Percentiles rank a stretch among this genome's conserved stretches.
Evolutionary conservation across 208 protist species (phyloP).

Genomic region (Trypanosoma congolense): DNA sequence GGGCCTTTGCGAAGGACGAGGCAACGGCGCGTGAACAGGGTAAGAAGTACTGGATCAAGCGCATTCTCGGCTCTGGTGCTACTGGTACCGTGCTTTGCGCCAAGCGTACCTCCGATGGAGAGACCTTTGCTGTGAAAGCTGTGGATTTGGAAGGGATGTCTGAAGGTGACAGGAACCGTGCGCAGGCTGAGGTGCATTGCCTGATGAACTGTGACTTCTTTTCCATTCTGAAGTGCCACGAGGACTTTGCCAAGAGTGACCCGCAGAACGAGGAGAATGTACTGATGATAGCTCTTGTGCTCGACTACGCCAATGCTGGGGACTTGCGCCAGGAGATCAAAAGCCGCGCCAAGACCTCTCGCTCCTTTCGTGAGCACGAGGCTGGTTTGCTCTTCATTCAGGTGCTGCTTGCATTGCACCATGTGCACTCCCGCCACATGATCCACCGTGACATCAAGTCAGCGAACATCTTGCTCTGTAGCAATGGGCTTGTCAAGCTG

Average conservation of each 20-base stretch:
- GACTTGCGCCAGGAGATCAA: slow-evolving; percentile 62
- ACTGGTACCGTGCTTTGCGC: slow-evolving; percentile 13
- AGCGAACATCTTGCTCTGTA: slow-evolving; percentile 78
- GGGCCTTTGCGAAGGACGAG: slow-evolving; percentile 65
- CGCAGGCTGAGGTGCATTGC: slow-evolving; percentile 61
- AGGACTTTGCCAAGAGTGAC: slow-evolving; percentile 59
- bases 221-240: slow-evolving; percentile 79
- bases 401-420: slow-evolving; percentile 68
- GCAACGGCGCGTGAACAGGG: slow-evolving; percentile 42
- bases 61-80: slow-evolving; percentile 54
- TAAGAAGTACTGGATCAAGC: slow-evolving; percentile 80
- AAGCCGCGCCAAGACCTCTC: slow-evolving; percentile 16
- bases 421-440: slow-evolving; percentile 78
- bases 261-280: slow-evolving; percentile 26
- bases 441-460: slow-evolving; percentile 88
- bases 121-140: slow-evolving; percentile 62
- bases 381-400: slow-evolving; percentile 60
- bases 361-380: slow-evolving; percentile 45
- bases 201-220: slow-evolving; percentile 73
- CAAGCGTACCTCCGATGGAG: slow-evolving; percentile 35
- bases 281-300: slow-evolving; percentile 45
- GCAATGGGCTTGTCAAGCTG: slow-evolving; percentile 77
- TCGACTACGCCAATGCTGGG: slow-evolving; percentile 71
- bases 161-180: slow-evolving; percentile 64
- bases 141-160: slow-evolving; percentile 76